Conservation (phyloP, 2,329 filamentous ascomycete genomes). For the Tolypocladium tropicale region DNA sequence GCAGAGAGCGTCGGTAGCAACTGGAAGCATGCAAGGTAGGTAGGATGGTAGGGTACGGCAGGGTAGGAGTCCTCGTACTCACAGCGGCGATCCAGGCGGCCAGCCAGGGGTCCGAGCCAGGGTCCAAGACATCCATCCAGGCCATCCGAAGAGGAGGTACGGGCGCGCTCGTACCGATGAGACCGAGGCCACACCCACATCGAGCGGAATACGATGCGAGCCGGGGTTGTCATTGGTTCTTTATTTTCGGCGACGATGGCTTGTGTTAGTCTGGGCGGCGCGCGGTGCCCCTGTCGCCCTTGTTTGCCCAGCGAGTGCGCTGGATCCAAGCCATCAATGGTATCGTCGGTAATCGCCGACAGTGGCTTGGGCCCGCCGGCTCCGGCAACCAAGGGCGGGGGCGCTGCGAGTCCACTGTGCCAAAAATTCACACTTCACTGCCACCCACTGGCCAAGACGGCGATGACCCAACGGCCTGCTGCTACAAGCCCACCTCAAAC, state of each 20-base stretch:
- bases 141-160: no score
- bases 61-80: no score
- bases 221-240: background rate
- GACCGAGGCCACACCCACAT: background rate
- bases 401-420: background rate
- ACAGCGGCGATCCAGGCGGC: background rate
- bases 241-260: background rate
- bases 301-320: no score
- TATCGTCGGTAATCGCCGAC: no score
- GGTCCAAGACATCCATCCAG: no score
- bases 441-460: background rate
- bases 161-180: no score
- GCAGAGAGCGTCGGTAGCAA: no score
- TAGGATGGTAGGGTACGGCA: no score
- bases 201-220: background rate
- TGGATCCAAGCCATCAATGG: no score
- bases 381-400: background rate
- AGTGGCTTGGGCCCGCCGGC: background rate
- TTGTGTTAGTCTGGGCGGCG: background rate
- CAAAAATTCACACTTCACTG: background rate
- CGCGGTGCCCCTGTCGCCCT: background rate
- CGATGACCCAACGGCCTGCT: no score
- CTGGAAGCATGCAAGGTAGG: no score
- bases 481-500: no score
- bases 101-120: background rate